phyloP scores from a whole-genome alignment of 345 rosid species.

The Eucalyptus cladocalyx region DNA sequence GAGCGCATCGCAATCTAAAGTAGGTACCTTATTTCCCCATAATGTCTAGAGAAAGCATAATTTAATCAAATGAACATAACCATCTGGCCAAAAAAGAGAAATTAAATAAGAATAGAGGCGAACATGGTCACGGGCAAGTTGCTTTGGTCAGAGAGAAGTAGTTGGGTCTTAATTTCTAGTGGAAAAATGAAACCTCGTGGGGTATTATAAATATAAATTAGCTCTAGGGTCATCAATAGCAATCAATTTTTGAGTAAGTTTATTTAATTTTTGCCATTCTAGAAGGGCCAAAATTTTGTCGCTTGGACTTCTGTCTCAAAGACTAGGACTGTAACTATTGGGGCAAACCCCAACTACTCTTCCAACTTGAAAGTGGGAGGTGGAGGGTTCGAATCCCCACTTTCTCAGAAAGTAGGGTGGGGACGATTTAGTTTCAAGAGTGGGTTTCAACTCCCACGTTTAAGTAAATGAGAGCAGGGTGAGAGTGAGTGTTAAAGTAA shows the following conservation, averaged over 20 bases:
- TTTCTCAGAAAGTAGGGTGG: fast-evolving
- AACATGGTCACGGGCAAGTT: neutral
- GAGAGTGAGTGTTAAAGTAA: fast-evolving
- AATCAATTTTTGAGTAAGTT: neutral
- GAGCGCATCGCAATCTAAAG: neutral
- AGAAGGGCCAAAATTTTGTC: neutral
- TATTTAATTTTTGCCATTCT: neutral
- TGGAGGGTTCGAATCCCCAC: fast-evolving
- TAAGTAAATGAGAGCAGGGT: fast-evolving
- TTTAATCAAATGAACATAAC: neutral
- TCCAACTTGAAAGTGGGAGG: too few relatives aligned
- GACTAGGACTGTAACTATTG: fast-evolving
- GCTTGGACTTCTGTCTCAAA: neutral
- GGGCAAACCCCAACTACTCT: too few relatives aligned
- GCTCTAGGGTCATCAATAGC: neutral
- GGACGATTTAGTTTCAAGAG: too few relatives aligned
- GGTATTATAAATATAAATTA: neutral
- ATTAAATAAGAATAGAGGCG: neutral
- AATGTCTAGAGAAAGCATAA: neutral
- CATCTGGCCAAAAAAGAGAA: neutral
- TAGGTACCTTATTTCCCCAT: neutral
- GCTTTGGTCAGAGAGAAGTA: neutral
- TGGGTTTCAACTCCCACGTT: fast-evolving
- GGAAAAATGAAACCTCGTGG: neutral
- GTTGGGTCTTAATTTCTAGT: neutral